Evolutionary conservation across 2,329 filamentous ascomycete genomes (phyloP), one percentile per base, ranked within the genome.

Genomic region (Alternaria gansuensis): DNA sequence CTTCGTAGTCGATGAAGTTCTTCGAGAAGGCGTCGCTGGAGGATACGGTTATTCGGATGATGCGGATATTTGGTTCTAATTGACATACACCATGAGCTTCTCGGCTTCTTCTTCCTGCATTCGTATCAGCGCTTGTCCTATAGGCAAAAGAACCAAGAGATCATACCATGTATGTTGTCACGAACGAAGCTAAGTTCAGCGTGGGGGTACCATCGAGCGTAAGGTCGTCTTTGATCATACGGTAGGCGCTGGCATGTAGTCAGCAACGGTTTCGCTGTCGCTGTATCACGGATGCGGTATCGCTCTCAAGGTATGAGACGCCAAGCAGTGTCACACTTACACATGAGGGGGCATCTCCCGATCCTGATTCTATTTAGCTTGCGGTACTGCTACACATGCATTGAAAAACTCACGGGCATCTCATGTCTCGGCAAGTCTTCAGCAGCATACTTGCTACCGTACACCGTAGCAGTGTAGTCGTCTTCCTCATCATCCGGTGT

Each of bases 131-230:
- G 3, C 5, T 24, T 40, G 29, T 28, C 5, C 2, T 9, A 10
- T 40, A 24, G 61, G 39, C 36, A 28, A 90, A 11, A n/a, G 11
- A 7, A 10, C 6, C 29, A 9, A 24, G 13, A 26, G 24, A 6
- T 13, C 41, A 11, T 53, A 92, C 90, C 93, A 97, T 97, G 82
- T 96, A 97, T 0, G 94, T 97, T 1, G 93, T 97, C 66, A 97
- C 93, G 74, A 98, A 98, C 36, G 90, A 93, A 29, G 94, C 93
- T 70, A 98, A 80, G 78, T 92, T 95, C 64, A 70, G 67, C 0
- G 68, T 72, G 3, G 75, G 74, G 3, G 74, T 76, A 90, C 93
- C 93, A 75, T 98, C 94, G 51, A 97, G 83, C 64, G 91, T 95
- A 65, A 97, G 83, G 74, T 97, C 92, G 77, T 97, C 94, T 69